Percentiles rank a stretch among this genome's conserved stretches.
These are phyloP conservation scores for Solanum aculeatissimum DNA, from an alignment of 305 asterid genomes.

Conservation along the genomic window DNA sequence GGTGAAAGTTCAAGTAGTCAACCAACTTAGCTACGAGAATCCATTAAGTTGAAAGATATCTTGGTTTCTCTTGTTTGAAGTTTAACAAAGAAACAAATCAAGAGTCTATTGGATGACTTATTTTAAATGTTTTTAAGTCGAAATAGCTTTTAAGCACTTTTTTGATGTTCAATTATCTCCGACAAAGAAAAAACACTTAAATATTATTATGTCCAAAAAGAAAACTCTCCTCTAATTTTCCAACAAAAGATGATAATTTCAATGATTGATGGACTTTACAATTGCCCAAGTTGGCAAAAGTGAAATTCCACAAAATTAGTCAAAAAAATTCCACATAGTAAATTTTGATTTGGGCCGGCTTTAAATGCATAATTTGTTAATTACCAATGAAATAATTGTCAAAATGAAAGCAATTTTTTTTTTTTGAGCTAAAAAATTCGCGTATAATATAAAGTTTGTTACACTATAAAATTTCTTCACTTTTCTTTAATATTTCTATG, in stretches of 20 bases:
- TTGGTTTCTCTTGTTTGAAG: not conserved
- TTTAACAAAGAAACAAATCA: not conserved
- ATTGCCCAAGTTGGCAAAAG: not conserved
- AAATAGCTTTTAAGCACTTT: too few relatives aligned
- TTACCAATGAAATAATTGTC: not conserved
- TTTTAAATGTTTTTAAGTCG: too few relatives aligned
- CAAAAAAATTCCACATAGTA: not conserved
- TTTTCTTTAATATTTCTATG: not conserved
- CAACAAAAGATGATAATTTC: not conserved
- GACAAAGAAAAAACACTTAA: not conserved
- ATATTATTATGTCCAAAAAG: too few relatives aligned
- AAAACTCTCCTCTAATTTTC: not conserved
- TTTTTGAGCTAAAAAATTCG: not conserved
- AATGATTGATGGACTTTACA: not conserved
- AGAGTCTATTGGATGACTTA: not conserved
- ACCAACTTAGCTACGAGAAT: not conserved
- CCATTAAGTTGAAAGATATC: not conserved
- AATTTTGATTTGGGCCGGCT: not conserved
- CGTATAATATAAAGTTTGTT: not conserved
- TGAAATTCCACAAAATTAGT: not conserved
- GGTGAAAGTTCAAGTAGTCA: not conserved
- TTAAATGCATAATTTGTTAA: not conserved
- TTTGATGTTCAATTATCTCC: too few relatives aligned
- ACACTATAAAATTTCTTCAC: not conserved
- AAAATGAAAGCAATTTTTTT: not conserved